phyloP scores from a whole-genome alignment of 306 rosid genomes.

The Senna tora region DNA sequence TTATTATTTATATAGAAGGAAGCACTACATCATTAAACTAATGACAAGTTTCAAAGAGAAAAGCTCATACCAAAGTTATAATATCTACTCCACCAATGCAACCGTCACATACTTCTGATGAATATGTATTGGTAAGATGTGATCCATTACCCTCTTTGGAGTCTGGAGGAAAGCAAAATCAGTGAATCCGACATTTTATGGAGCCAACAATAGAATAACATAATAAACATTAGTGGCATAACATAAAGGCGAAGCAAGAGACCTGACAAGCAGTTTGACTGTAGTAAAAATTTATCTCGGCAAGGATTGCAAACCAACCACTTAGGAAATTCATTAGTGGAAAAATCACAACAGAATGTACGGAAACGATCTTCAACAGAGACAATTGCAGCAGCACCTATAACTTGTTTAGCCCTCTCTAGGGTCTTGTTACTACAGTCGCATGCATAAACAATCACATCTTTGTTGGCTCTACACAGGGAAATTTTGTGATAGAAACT shows the following conservation, averaged over 20 bases:
- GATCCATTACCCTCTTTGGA: constrained; percentile 40
- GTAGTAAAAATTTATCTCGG: constrained; percentile 40
- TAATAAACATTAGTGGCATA: constrained; percentile 19
- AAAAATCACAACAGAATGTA: constrained; percentile 78
- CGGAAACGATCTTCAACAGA: constrained; percentile 52
- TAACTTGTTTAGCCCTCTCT: constrained; percentile 65
- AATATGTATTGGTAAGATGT: constrained; percentile 26
- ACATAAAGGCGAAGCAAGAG: constrained; percentile 35
- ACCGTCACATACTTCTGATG: constrained; percentile 45
- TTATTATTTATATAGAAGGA: too few relatives aligned
- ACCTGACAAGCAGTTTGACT: constrained; percentile 51
- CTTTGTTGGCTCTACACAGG: constrained; percentile 66
- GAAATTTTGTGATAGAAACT: constrained; percentile 29
- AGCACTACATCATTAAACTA: constrained; percentile 24
- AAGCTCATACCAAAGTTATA: constrained; percentile 69
- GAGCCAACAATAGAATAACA: constrained; percentile 13
- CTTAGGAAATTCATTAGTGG: constrained; percentile 58
- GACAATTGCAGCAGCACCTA: constrained; percentile 40
- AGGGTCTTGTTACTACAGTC: constrained; percentile 81
- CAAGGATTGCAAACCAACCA: constrained; percentile 78
- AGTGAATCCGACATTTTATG: constrained; percentile 18
- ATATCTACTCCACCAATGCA: constrained; percentile 87
- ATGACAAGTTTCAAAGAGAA: constrained; percentile 32
- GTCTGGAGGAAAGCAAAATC: constrained; percentile 44
- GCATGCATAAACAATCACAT: constrained; percentile 71